Evolutionary conservation across 495 filamentous ascomycete species (phyloP), one percentile per base, ranked within the genome.

Genomic region (Peziza echinospora): DNA sequence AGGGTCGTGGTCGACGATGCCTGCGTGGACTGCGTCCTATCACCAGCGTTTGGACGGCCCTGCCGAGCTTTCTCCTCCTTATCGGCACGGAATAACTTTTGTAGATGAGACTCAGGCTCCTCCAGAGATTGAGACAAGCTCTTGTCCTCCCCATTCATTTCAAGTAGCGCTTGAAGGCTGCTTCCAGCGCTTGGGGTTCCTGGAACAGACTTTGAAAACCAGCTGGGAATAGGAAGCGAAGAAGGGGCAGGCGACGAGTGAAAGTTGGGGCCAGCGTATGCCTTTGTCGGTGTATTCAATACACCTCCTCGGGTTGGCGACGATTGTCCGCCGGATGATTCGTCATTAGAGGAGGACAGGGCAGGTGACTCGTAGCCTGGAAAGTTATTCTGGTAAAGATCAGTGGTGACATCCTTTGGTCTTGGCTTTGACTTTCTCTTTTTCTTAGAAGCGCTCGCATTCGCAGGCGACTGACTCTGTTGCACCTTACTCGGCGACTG

Each of bases 251-350:
- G 89, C 2, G 89, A 99, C 9, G 83, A 80, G 59, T 94, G 87
- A 62, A 99, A 99, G 0, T 83, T 91, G 13, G 86, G 82, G 13
- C 89, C 89, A 11, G 89, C 89, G 62, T 93, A 99, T 48, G 82
- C 70, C 49, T 71, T 58, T 39, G 67, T 70, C 16, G 71, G 64
- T 21, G 73, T 71, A 11, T 65, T 65, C 17, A 59, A 57, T 26
- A 62, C 49, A 0, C 49, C 49, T 43, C 47, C 51, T n/a, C 41
- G 41, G 22, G 21, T 43, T 19, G 41, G 41, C 41, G n/a, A 17
- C 22, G 16, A 11, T 19, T n/a, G 41, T 5, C 16, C 9, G 9
- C 10, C 2, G 19, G 9, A 11, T 9, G 13, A 43, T 23, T 43
- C 41, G 41, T 21, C 16, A 43, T 23, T 43, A 21, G n/a, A 17